Conservation (phyloP, 2,329 filamentous ascomycete genomes). For the Venturia nashicola region DNA sequence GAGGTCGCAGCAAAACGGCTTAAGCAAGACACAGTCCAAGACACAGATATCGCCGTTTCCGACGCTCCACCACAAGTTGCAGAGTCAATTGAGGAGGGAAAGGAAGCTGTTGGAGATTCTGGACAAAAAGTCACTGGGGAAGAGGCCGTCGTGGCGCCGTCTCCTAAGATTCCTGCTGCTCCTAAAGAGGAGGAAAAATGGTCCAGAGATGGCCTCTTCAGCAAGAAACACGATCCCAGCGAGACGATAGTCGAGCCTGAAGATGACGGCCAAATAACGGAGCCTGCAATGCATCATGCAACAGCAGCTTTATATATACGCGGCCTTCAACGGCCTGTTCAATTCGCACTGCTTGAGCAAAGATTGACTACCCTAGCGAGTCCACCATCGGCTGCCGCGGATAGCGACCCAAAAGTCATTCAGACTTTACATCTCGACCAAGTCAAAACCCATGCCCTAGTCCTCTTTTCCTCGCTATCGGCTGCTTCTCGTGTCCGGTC, state of each 20-base stretch:
- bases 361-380: conserved; percentile 61
- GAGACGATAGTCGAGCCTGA: background rate
- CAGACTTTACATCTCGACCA: conserved; percentile 63
- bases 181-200: background rate
- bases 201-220: background rate
- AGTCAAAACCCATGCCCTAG: conserved; percentile 81
- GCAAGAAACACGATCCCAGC: background rate
- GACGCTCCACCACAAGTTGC: conserved; percentile 12
- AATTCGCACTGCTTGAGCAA: conserved; percentile 50
- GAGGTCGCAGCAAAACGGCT: conserved; percentile 32
- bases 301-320: conserved; percentile 77
- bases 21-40: conserved; percentile 23
- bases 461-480: conserved; percentile 53
- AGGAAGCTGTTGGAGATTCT: background rate
- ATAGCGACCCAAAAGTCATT: background rate
- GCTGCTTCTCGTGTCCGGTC: conserved; percentile 67
- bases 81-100: conserved; percentile 18
- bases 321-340: conserved; percentile 79
- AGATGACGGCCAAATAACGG: background rate
- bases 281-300: conserved; percentile 55
- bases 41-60: conserved; percentile 12
- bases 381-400: conserved; percentile 39
- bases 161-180: background rate
- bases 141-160: background rate
- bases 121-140: background rate